phyloP scores from a whole-genome alignment of 768 basidiomycete species.

The Lyophyllum decastes region DNA sequence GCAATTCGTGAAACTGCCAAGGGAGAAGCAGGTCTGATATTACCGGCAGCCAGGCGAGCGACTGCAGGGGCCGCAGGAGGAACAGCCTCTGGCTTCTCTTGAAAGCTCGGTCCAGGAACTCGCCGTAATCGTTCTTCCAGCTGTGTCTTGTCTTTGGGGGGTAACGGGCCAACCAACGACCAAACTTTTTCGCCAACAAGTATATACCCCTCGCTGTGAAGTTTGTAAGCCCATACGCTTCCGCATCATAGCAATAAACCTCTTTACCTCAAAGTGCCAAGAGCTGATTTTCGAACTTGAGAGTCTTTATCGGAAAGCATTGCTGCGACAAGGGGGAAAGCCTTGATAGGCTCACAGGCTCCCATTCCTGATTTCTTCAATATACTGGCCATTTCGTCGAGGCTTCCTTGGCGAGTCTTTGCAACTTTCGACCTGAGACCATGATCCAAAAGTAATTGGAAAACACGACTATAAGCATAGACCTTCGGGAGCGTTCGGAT shows the following conservation, averaged over 20 bases:
- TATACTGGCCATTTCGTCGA: slow-evolving; percentile 80
- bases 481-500: slow-evolving; percentile 86
- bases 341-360: slow-evolving; percentile 79
- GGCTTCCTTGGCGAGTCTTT: slow-evolving; percentile 83
- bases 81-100: slow-evolving; percentile 37
- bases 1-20: slow-evolving; percentile 15
- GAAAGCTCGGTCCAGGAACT: slow-evolving; percentile 65
- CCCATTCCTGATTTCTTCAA: slow-evolving; percentile 82
- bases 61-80: slow-evolving; percentile 42
- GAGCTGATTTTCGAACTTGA: slow-evolving; percentile 82
- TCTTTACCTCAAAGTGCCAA: slow-evolving; percentile 78
- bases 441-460: slow-evolving; percentile 84
- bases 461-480: slow-evolving; percentile 91
- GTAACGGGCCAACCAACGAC: slow-evolving; percentile 71
- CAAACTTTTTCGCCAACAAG: slow-evolving; percentile 87
- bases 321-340: slow-evolving; percentile 73
- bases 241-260: slow-evolving; percentile 4
- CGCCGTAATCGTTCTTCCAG: slow-evolving; percentile 88
- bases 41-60: slow-evolving; percentile 50
- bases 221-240: slow-evolving; percentile 9
- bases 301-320: slow-evolving; percentile 91
- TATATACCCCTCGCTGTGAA: slow-evolving; percentile 72
- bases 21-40: slow-evolving; percentile 45
- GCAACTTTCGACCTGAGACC: slow-evolving; percentile 90
- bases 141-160: slow-evolving; percentile 88